Conservation (phyloP, 805 yeast species). For the Candida orba region DNA sequence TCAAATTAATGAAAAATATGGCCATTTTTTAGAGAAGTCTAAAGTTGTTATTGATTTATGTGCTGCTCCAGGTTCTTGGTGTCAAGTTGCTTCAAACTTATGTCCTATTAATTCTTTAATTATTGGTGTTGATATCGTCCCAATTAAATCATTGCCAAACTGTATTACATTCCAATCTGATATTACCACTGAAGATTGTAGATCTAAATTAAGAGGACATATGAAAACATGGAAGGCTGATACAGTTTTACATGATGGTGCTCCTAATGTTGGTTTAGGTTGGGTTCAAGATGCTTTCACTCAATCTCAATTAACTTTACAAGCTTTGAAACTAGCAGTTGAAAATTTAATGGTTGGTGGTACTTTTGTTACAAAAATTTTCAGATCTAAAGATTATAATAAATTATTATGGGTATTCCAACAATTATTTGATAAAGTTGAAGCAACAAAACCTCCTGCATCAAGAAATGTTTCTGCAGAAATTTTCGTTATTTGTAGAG, state of each 20-base stretch:
- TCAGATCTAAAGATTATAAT: conserved; percentile 98
- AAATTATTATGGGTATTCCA: conserved; percentile 96
- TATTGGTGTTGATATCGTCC: conserved; percentile 98
- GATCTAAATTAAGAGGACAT: conserved; percentile 88
- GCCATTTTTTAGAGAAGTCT: conserved; percentile 88
- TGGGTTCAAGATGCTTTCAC: conserved; percentile 99
- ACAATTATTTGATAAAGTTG: conserved; percentile 91
- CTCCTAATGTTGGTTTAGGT: conserved; percentile 99
- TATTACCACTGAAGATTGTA: conserved; percentile 96
- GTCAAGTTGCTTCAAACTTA: conserved; percentile 92
- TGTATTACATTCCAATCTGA: conserved; percentile 93
- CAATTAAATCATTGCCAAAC: conserved; percentile 93
- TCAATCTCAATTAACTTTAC: conserved; percentile 91
- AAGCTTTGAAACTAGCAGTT: conserved; percentile 88
- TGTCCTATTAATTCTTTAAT: conserved; percentile 92
- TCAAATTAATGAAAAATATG: conserved; percentile 94
- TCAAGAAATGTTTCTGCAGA: conserved; percentile 99
- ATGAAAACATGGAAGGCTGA: conserved; percentile 99
- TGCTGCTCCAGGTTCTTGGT: conserved; percentile 99
- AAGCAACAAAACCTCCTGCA: conserved; percentile 98
- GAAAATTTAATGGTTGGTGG: conserved; percentile 91
- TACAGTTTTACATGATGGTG: conserved; percentile 98
- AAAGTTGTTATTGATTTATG: conserved; percentile 96
- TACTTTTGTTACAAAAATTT: conserved; percentile 91
- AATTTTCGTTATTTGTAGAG: conserved; percentile 93